Evolutionary conservation across 768 basidiomycete species (phyloP).

Genomic region (Candolleomyces efflorescens): DNA sequence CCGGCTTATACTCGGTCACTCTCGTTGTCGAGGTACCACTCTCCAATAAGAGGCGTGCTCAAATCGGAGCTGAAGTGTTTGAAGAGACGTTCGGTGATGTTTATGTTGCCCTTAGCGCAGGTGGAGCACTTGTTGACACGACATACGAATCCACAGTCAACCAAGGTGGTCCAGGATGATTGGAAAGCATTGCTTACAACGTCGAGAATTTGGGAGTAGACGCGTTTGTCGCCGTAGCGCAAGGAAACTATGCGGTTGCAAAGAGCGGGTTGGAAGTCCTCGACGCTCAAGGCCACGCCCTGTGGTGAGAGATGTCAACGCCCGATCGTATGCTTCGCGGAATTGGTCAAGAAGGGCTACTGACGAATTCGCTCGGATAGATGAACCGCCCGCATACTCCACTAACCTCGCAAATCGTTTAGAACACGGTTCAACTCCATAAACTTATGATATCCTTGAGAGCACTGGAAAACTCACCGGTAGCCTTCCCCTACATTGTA

Average conservation of each 20-base stretch:
- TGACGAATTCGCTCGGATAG: not conserved
- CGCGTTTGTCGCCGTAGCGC: not conserved
- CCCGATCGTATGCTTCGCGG: not conserved
- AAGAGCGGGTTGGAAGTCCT: not conserved
- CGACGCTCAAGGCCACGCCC: not conserved
- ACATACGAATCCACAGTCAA: too few species aligned
- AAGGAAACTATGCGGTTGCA: slow-evolving; percentile 1
- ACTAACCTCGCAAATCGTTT: not conserved
- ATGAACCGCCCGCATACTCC: not conserved
- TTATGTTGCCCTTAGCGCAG: not conserved
- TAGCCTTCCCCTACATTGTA: not conserved
- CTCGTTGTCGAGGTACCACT: not conserved
- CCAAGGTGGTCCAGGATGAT: too few species aligned
- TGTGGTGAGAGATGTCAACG: not conserved
- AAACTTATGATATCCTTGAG: not conserved
- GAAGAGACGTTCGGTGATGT: slow-evolving; percentile 1
- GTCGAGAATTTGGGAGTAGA: not conserved
- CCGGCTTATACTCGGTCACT: too few species aligned
- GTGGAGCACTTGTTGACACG: not conserved
- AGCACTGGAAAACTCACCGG: not conserved
- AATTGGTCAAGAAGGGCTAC: not conserved
- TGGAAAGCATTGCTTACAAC: not conserved
- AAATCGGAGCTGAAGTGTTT: not conserved
- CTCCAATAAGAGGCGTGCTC: not conserved
- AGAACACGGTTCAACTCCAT: not conserved